These are phyloP conservation scores for Fusarium sp. DNA, from an alignment of 2,329 filamentous ascomycete species.

Conservation along the genomic window DNA sequence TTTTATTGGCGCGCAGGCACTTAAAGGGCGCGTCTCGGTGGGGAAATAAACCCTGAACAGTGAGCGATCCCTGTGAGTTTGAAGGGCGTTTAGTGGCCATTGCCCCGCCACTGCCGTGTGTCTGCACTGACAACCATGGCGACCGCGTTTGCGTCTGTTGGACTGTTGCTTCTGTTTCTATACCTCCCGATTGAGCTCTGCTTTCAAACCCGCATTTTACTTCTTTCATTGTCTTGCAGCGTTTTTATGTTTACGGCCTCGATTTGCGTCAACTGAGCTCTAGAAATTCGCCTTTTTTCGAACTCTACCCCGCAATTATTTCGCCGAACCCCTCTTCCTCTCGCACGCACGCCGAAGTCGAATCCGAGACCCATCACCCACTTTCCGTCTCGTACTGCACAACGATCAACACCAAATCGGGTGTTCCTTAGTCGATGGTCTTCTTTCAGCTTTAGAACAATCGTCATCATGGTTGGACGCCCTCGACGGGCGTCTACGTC, in stretches of 20 bases:
- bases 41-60: background rate
- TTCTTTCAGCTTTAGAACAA: constrained; percentile 13
- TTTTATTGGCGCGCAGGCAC: constrained; percentile 28
- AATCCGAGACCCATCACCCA: background rate
- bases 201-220: background rate
- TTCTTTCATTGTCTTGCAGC: background rate
- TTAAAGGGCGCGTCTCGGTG: constrained; percentile 29
- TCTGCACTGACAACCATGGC: constrained; percentile 6
- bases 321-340: background rate
- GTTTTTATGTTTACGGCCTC: background rate
- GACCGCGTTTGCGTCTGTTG: constrained; percentile 27
- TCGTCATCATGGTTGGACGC: constrained; percentile 55
- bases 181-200: background rate
- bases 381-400: background rate
- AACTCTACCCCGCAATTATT: background rate
- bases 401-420: background rate
- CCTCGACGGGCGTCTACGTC: constrained; percentile 58
- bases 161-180: background rate
- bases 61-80: constrained; percentile 2
- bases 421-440: constrained; percentile 27
- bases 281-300: too few relatives aligned
- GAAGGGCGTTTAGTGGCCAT: constrained; percentile 14
- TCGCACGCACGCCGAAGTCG: background rate
- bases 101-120: constrained; percentile 27
- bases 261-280: background rate